Conservation (phyloP, 106 monocot genomes). For the Phalaenopsis aphrodite region DNA sequence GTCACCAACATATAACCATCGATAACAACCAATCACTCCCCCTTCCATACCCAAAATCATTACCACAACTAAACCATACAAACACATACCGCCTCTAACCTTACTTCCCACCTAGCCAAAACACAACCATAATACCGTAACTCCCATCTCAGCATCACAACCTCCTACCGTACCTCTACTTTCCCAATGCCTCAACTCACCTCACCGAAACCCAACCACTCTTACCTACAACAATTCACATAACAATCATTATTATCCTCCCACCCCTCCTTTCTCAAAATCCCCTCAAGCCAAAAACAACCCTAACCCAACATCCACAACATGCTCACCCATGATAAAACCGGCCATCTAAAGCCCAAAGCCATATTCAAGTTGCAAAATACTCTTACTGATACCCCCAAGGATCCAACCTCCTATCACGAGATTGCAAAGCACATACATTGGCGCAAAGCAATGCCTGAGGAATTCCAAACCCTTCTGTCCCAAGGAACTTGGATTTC, state of each 20-base stretch:
- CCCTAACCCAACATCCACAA: no score
- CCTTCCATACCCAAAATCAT: not conserved
- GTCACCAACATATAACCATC: no score
- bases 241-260: no score
- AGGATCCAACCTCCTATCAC: constrained; percentile 9
- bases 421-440: not conserved
- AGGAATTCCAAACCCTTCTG: constrained; percentile 3
- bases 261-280: no score
- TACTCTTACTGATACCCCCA: no score
- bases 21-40: no score
- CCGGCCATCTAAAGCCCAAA: not conserved
- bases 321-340: not conserved
- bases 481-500: not conserved
- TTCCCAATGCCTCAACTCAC: no score
- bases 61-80: not conserved
- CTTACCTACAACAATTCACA: no score
- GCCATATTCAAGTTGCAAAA: not conserved
- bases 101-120: not conserved
- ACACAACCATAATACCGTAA: not conserved
- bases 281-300: no score
- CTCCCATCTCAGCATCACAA: not conserved
- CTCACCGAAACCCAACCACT: no score
- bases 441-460: not conserved
- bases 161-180: no score
- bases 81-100: no score